phyloP scores from a whole-genome alignment of 2,329 filamentous ascomycete species.

The Hymenoscyphus albidus region DNA sequence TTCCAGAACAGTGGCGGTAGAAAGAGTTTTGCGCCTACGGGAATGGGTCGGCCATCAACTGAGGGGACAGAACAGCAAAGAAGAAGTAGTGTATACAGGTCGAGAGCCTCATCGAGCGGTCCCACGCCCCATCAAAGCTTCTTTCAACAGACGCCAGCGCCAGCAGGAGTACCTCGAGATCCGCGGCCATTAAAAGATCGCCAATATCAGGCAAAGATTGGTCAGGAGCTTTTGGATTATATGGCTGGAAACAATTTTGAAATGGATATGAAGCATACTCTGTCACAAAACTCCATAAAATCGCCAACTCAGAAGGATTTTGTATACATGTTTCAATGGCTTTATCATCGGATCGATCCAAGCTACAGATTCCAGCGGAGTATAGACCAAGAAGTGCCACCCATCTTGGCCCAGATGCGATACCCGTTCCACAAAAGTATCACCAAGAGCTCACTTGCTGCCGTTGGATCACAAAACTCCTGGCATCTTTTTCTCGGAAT shows the following conservation, averaged over 20 bases:
- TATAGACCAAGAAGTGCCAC: constrained; percentile 91
- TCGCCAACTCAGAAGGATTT: constrained; percentile 98
- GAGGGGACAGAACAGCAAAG: constrained; percentile 49
- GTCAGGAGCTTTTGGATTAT: constrained; percentile 87
- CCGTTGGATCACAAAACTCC: constrained; percentile 85
- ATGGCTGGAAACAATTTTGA: constrained; percentile 93
- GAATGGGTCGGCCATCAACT: constrained; percentile 30
- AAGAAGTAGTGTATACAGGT: constrained; percentile 78
- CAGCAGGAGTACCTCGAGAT: constrained; percentile 79
- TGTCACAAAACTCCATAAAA: constrained; percentile 87
- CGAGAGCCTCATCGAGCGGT: constrained; percentile 64
- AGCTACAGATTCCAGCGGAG: constrained; percentile 90
- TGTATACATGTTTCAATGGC: constrained; percentile 95
- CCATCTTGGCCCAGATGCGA: constrained; percentile 85
- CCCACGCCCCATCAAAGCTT: constrained; percentile 83
- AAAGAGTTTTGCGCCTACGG: constrained; percentile 53
- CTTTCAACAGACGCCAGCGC: constrained; percentile 80
- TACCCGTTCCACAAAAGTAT: constrained; percentile 96
- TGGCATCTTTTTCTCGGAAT: constrained; percentile 94
- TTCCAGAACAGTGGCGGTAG: constrained; percentile 62
- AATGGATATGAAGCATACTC: constrained; percentile 90
- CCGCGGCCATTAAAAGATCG: constrained; percentile 82
- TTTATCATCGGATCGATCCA: constrained; percentile 94
- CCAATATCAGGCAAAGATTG: constrained; percentile 75
- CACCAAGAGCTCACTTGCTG: constrained; percentile 91